Conservation (phyloP, 2,329 filamentous ascomycete species). For the Calycina marina region DNA sequence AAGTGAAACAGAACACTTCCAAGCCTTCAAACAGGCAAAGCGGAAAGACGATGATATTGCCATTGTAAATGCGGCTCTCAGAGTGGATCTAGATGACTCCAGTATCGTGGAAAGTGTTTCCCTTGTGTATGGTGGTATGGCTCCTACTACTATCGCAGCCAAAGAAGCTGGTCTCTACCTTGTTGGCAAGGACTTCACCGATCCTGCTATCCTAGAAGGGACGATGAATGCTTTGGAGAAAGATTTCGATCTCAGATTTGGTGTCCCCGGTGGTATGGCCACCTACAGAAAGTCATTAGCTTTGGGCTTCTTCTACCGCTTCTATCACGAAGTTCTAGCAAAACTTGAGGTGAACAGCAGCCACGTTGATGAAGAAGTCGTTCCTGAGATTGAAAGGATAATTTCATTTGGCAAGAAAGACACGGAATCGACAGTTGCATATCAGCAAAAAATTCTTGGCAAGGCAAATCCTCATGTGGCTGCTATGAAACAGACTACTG, state of each 20-base stretch:
- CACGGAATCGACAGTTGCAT: slow-evolving; percentile 56
- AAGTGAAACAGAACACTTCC: slow-evolving; percentile 63
- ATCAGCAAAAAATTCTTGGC: slow-evolving; percentile 70
- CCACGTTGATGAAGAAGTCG: slow-evolving; percentile 55
- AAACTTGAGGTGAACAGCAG: slow-evolving; percentile 35
- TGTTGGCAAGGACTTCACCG: slow-evolving; percentile 62
- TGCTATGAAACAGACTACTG: slow-evolving; percentile 83
- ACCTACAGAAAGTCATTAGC: slow-evolving; percentile 87
- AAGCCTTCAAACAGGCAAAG: slow-evolving; percentile 92
- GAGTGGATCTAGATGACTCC: slow-evolving; percentile 54
- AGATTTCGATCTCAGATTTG: slow-evolving; percentile 80
- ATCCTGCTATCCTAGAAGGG: slow-evolving; percentile 73
- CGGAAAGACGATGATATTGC: slow-evolving; percentile 97
- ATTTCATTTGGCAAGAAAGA: slow-evolving; percentile 75
- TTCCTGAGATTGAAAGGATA: slow-evolving; percentile 71
- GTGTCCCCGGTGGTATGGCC: slow-evolving; percentile 94
- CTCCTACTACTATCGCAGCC: slow-evolving; percentile 76
- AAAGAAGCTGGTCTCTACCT: slow-evolving; percentile 64
- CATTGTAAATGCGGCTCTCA: slow-evolving; percentile 80
- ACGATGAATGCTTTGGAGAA: slow-evolving; percentile 77
- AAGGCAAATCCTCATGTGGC: slow-evolving; percentile 79
- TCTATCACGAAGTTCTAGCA: slow-evolving; percentile 77
- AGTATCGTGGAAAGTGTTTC: slow-evolving; percentile 61
- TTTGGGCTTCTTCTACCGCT: slow-evolving; percentile 89
- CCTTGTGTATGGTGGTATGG: slow-evolving; percentile 91